These are phyloP conservation scores for Sarcomyxa edulis DNA, from an alignment of 768 basidiomycete genomes.

Conservation along the genomic window DNA sequence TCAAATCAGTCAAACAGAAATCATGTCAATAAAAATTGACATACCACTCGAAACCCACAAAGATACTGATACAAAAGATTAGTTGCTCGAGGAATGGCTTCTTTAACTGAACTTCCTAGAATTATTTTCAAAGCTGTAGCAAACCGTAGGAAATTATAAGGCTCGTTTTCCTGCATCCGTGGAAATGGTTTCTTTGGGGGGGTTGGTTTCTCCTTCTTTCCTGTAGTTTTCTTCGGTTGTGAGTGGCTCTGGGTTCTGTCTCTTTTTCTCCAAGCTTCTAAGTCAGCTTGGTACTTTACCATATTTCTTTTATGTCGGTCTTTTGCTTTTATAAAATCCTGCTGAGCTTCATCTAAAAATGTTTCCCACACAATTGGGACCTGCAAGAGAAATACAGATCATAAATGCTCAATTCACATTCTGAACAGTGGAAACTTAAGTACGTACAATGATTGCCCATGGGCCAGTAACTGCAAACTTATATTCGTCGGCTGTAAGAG, in stretches of 20 bases:
- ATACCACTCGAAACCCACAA: slow-evolving; percentile 4
- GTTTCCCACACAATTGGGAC: slow-evolving; percentile 18
- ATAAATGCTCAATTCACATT: too few species aligned
- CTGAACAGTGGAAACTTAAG: too few species aligned
- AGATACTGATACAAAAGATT: slow-evolving; percentile 8
- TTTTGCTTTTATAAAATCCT: slow-evolving; percentile 5
- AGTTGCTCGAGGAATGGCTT: slow-evolving; percentile 1
- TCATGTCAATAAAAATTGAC: slow-evolving; percentile 4
- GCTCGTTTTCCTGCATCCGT: slow-evolving; percentile 12
- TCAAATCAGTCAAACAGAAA: background rate
- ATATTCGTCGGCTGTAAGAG: slow-evolving; percentile 23
- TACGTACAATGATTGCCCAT: slow-evolving; percentile 18
- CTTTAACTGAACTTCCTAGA: slow-evolving; percentile 7
- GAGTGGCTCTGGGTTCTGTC: background rate
- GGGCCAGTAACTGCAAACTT: slow-evolving; percentile 15
- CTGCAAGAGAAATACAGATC: slow-evolving; percentile 1
- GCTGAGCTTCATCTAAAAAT: slow-evolving; percentile 7
- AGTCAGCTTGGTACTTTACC: background rate
- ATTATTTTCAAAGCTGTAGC: slow-evolving; percentile 14
- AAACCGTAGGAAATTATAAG: slow-evolving; percentile 14
- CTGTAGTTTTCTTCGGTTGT: slow-evolving; percentile 2
- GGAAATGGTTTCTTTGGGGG: slow-evolving; percentile 1
- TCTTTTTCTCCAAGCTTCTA: background rate
- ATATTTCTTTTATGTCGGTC: background rate
- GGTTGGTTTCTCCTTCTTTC: slow-evolving; percentile 1